These are phyloP conservation scores for Rhinocladiella similis DNA, from an alignment of 2,329 filamentous ascomycete species.

Conservation along the genomic window DNA sequence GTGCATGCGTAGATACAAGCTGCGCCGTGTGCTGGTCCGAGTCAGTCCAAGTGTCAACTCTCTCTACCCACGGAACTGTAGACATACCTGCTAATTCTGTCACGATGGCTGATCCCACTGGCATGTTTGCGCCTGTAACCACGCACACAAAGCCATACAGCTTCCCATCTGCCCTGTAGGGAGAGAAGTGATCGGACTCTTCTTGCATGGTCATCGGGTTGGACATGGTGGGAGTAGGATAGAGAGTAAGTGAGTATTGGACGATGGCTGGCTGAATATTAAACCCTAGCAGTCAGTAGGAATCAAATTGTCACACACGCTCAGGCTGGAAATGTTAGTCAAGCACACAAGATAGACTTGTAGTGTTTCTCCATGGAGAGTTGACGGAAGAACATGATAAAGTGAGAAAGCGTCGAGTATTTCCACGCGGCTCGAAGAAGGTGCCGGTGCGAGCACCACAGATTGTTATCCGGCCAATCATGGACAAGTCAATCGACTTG, in stretches of 20 bases:
- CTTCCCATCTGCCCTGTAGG: constrained; percentile 59
- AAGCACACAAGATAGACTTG: background rate
- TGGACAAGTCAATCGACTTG: background rate
- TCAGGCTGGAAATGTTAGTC: background rate
- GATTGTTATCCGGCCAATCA: background rate
- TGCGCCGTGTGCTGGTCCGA: constrained; percentile 57
- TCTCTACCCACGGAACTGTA: no score
- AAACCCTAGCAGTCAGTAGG: background rate
- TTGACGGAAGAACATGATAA: background rate
- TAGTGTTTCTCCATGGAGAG: background rate
- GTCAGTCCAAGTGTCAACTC: no score
- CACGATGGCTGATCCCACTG: constrained; percentile 61
- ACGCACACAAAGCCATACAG: constrained; percentile 66
- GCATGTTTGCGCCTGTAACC: constrained; percentile 62
- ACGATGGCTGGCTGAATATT: background rate
- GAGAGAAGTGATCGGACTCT: constrained; percentile 55
- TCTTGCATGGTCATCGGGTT: constrained; percentile 24
- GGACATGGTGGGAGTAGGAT: constrained; percentile 12
- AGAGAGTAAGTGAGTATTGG: background rate
- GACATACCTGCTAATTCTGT: constrained; percentile 55
- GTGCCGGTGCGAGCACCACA: background rate
- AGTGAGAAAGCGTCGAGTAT: background rate
- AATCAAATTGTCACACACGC: no score
- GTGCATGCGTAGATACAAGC: constrained; percentile 58
- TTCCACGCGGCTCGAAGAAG: background rate